Evolutionary conservation across 2,329 filamentous ascomycete species (phyloP).

Genomic region (Verticillium klebahnii): DNA sequence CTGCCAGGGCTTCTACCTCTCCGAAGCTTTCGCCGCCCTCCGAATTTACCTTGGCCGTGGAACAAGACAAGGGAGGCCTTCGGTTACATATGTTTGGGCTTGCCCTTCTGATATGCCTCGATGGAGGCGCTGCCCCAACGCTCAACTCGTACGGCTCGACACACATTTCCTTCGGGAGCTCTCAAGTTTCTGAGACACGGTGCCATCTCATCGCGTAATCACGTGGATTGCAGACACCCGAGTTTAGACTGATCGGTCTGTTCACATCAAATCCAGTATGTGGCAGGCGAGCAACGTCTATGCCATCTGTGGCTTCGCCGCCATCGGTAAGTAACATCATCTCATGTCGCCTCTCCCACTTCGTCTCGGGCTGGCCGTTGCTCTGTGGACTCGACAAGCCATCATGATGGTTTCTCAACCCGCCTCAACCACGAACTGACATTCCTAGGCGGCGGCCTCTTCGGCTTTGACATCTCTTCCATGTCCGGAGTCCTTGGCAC

Average conservation of each 20-base stretch:
- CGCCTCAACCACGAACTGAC: not conserved
- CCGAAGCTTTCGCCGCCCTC: not conserved
- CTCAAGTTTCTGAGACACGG: not conserved
- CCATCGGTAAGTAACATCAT: constrained; percentile 45
- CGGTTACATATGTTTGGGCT: not conserved
- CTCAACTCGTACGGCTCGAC: not conserved
- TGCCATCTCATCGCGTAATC: not conserved
- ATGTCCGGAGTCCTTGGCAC: constrained; percentile 68
- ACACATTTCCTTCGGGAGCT: not conserved
- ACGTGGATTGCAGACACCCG: too few species aligned
- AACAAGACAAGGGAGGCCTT: too few species aligned
- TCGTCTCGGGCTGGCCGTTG: not conserved
- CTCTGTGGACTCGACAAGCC: too few species aligned
- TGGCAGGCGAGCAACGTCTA: constrained; percentile 49
- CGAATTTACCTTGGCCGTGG: not conserved
- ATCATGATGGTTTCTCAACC: not conserved
- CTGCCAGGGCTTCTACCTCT: not conserved
- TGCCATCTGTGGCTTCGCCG: constrained; percentile 57
- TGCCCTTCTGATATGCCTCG: not conserved
- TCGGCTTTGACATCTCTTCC: constrained; percentile 75
- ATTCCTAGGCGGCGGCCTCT: constrained; percentile 57
- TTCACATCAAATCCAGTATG: constrained; percentile 19
- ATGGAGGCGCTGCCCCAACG: not conserved
- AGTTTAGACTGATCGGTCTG: not conserved
- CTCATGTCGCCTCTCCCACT: not conserved